Conservation (phyloP, 164 flowering plant species). For the Houttuynia cordata region DNA sequence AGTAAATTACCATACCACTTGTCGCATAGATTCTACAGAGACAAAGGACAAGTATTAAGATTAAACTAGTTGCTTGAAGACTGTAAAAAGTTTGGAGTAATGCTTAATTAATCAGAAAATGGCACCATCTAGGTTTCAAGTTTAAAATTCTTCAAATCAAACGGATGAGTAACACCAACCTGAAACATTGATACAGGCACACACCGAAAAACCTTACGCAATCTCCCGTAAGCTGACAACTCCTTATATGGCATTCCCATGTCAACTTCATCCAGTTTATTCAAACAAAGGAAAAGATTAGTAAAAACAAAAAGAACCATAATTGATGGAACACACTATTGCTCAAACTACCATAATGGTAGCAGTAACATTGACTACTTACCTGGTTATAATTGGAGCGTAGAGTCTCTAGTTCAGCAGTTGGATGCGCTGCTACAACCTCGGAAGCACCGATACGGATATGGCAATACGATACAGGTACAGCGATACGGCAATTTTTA, state of each 20-base stretch:
- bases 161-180: constrained; percentile 30
- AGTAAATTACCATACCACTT: constrained; percentile 66
- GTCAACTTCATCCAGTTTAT: constrained; percentile 91
- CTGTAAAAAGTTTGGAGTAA: background rate
- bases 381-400: constrained; percentile 90
- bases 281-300: constrained; percentile 3
- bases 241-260: constrained; percentile 99
- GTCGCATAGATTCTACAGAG: constrained; percentile 65
- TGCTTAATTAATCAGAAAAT: background rate
- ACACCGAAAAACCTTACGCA: constrained; percentile 83
- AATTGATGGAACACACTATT: background rate
- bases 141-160: background rate
- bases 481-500: no score
- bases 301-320: background rate
- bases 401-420: constrained; percentile 92
- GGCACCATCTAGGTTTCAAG: background rate
- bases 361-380: background rate
- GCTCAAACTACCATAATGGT: background rate
- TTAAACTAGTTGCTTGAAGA: background rate
- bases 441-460: no score
- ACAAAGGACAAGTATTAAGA: background rate
- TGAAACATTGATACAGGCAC: constrained; percentile 96
- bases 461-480: no score
- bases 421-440: constrained; percentile 97
- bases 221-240: constrained; percentile 80